Conservation (phyloP, 164 flowering plant genomes). For the Chloranthus sessilifolius region DNA sequence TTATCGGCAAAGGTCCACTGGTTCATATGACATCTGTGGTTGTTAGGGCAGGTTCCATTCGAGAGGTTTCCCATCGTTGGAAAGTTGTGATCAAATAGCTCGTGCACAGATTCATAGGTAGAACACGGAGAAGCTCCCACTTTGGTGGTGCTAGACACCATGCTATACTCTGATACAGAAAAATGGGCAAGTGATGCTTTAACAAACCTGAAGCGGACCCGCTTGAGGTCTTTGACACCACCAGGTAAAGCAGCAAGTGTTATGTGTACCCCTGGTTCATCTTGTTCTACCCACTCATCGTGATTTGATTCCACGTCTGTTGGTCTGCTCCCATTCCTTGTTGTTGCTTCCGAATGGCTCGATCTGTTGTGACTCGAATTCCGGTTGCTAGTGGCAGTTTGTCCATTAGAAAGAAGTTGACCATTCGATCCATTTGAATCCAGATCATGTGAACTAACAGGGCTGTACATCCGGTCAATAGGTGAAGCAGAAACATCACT, state of each 20-base stretch:
- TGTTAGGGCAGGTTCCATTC: background rate
- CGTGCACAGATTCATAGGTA: too few relatives aligned
- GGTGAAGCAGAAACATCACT: slow-evolving; percentile 37
- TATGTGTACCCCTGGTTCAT: slow-evolving; percentile 94
- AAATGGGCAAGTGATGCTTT: background rate
- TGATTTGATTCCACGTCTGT: slow-evolving; percentile 54
- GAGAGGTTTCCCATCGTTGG: too few relatives aligned
- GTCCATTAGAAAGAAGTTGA: slow-evolving; percentile 51
- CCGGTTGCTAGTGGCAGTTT: slow-evolving; percentile 35
- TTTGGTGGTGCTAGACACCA: too few relatives aligned
- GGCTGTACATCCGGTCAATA: slow-evolving; percentile 44
- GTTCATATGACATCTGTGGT: background rate
- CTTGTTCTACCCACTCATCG: slow-evolving; percentile 97
- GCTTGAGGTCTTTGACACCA: slow-evolving; percentile 77
- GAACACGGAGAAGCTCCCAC: too few relatives aligned
- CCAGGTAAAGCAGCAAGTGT: slow-evolving; percentile 84
- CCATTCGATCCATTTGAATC: slow-evolving; percentile 46
- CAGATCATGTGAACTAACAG: slow-evolving; percentile 30
- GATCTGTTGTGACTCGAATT: slow-evolving; percentile 39
- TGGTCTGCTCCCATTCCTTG: slow-evolving; percentile 53
- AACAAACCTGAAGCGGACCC: slow-evolving; percentile 94
- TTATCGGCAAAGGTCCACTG: too few relatives aligned
- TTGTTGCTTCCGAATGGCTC: slow-evolving; percentile 35
- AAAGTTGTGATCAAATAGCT: too few relatives aligned
- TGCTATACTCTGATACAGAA: too few relatives aligned